Evolutionary conservation across 495 filamentous ascomycete species (phyloP), one percentile per base, ranked within the genome.

Genomic region (Podospora pseudopauciseta): DNA sequence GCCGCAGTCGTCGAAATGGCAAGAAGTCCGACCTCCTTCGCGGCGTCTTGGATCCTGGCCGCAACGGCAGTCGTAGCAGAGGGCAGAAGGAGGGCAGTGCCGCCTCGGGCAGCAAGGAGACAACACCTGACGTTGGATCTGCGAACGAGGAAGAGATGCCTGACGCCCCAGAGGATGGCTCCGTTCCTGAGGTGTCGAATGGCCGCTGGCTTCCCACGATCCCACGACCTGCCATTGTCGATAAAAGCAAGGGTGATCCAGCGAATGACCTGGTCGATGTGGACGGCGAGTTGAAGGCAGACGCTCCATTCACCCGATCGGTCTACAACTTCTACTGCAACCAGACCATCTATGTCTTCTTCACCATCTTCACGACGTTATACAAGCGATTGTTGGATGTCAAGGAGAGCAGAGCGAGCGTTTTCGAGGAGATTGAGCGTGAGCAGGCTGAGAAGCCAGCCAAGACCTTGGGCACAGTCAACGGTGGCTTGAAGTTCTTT

Each of bases 261-360:
- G 77, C 71, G 44, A 71, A 75, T 16, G 75, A 75, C 58, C 73
- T 81, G 18, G 70, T 82, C 5, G 81, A 82, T 65, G 76, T 71
- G 20, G 84, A 88, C 72, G 87, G 84, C 28, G 86, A 92, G 73
- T 84, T 90, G 72, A 90, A 88, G 28, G 86, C 92, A 7, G 92
- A 97, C 60, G 88, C 92, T 60, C 89, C 92, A 27, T 96, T 92
- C 80, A 84, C 85, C 70, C 90, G 95, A 66, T 85, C 87, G 9
- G 85, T 82, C 69, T 97, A 91, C 81, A 92, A 93, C 69, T 85
- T 98, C 72, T 99, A 94, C 80, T 89, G 88, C 75, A 98, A 96
- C 76, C 84, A 92, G 67, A 90, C 89, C 59, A 91, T 99, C 57
- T 94, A 91, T 72, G 92, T 92, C 80, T 97, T 99, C 83, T 90